Base-by-base conservation (phyloP, 345 rosid genomes). In the Litchi chinensis region DNA sequence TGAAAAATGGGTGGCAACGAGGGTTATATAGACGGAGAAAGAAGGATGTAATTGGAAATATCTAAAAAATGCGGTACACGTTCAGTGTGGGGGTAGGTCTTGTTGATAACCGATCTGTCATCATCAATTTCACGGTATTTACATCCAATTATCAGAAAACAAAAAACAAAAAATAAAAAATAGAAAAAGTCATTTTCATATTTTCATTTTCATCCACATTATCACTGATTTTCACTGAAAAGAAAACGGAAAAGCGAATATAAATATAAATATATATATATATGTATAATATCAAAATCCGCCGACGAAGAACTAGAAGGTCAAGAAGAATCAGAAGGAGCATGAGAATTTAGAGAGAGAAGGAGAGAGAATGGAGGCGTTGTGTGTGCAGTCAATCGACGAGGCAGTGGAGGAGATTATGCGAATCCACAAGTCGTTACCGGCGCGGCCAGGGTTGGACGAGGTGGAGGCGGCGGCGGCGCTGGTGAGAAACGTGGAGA, bases 351-450 rank as follows among this genome's bases (percentile, higher is more conserved):
- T 59, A 60, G 37, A 73, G 22, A 70, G 28, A 22, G 9, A 46
- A 13, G 10, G 12, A 37, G 10, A 39, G 26, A 60, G 81, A 78
- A 85, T 91, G 95, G 93, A 88, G 24, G 22, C 57, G 76, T 46
- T 46, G 8, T 66, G 54, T 65, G 75, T 85, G 79, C 87, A 80
- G 71, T 85, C 97, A 4, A 82, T 78, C 3, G 90, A 94, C 9
- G 80, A 78, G 26, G 92, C 84, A 44, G 97, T 91, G 78, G 94
- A 86, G 75, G 99, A 90, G 86, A 91, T 96, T 82, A 96, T 90
- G 98, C 88, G 85, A 41, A 85, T 93, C 54, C 99, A 93, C 18
- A 91, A 92, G 90, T 93, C 95, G 60, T 84, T 96, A 70, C 97
- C 98, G 0, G 16, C 74, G 6, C 83, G 99, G 46, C 97, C 98